Evolutionary conservation across 1,284 basidiomycete genomes (phyloP).

Genomic region (Austroboletus rostrupii): DNA sequence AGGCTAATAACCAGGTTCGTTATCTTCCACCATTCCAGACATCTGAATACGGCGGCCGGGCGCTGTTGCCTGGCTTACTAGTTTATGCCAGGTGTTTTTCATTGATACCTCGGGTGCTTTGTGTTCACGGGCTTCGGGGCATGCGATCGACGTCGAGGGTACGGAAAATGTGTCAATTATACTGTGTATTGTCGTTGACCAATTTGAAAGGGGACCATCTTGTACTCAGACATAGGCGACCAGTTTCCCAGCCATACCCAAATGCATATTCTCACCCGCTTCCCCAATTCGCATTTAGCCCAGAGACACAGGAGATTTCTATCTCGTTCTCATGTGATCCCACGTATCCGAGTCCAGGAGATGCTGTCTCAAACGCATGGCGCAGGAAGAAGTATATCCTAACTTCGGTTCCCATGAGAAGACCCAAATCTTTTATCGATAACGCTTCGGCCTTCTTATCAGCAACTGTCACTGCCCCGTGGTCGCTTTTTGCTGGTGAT

Average conservation of each 20-base stretch:
- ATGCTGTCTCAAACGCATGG: constrained; percentile 44
- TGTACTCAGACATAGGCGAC: constrained; percentile 70
- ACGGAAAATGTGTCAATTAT: constrained; percentile 7
- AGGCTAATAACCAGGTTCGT: constrained; percentile 69
- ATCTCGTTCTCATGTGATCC: constrained; percentile 62
- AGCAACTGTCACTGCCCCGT: constrained; percentile 47
- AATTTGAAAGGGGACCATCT: constrained; percentile 48
- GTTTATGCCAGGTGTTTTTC: constrained; percentile 62
- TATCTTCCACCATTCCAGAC: neutral
- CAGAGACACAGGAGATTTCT: constrained; percentile 52
- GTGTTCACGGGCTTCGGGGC: constrained; percentile 73
- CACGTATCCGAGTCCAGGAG: constrained; percentile 44
- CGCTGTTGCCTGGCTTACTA: neutral
- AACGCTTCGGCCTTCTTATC: constrained; percentile 63
- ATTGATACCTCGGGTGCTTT: constrained; percentile 70
- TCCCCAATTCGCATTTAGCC: constrained; percentile 61
- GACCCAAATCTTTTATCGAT: constrained; percentile 63
- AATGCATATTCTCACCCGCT: constrained; percentile 72
- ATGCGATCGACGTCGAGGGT: constrained; percentile 77
- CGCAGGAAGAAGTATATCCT: constrained; percentile 57
- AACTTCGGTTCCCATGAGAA: constrained; percentile 59
- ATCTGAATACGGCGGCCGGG: neutral
- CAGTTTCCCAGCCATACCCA: constrained; percentile 68
- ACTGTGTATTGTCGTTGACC: constrained; percentile 2
- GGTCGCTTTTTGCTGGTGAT: constrained; percentile 45